Evolutionary conservation across 2,329 filamentous ascomycete species (phyloP), one percentile per base, ranked within the genome.

Genomic region (Cladophialophora carrionii): DNA sequence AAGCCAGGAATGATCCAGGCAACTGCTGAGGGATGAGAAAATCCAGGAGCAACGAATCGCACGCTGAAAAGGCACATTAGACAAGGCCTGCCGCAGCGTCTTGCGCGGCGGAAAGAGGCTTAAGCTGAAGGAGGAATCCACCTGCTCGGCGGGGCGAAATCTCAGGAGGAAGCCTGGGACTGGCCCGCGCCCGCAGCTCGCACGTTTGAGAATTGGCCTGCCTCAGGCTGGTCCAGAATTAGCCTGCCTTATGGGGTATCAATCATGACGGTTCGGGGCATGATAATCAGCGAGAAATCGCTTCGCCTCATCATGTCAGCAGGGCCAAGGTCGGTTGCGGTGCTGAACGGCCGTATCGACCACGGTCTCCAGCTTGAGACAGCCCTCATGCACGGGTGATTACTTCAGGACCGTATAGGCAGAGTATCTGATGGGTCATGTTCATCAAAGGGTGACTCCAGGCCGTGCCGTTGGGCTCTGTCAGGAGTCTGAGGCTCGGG

Each of bases 231-330:
- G 24, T 26, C 48, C 48, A 51, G 48, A 51, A 26, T 51, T 51
- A 51, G 48, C 48, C 20, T 26, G 48, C 22, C 48, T 26, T 51
- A 54, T 34, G 29, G 52, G 8, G 12, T n/a, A 17, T 54, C 26
- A 52, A 54, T 54, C 52, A 54, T 54, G 32, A 20, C 52, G 48
- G 48, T 29, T 51, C 48, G 48, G 22, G 48, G 48, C 48, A 51
- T 51, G 20, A 20, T 51, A 51, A 51, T 51, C 52, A 54, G 22
- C 26, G 26, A 26, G 52, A 31, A 54, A 54, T 54, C 29, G 52
- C 52, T 32, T 54, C 52, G 52, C 52, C 24, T 10, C 52, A 34
- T 54, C 52, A 54, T 54, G 52, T 54, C 52, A 54, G 52, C 52
- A 20, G 14, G 24, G 26, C 14, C n/a, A 34, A 29, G 22, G 5